Evolutionary conservation across 140 eudicot genomes (phyloP), one percentile per base, ranked within the genome.

Genomic region (Erigeron philadelphicus): DNA sequence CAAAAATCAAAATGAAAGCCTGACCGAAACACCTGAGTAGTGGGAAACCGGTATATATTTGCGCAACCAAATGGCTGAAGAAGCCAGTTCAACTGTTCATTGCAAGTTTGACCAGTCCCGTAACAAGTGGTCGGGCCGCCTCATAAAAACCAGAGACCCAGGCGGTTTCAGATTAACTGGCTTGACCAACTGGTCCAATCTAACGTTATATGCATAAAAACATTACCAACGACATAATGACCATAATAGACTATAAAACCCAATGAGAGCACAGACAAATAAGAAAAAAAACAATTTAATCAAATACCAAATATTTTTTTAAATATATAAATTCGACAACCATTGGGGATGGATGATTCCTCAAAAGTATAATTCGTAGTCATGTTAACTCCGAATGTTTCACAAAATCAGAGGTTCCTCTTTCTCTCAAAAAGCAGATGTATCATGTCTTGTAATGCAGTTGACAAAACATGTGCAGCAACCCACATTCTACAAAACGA

Each of bases 381-480:
- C 17, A 3, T 63, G 8, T 17, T 3, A 71, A 54, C 52, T 70
- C 72, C 11, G 10, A 68, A 76, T 60, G 75, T 61, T 67, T 64
- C 66, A 69, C 25, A 52, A 45, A 47, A 66, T 65, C 52, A 55
- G 65, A 44, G 45, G 49, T 58, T 38, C 70, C 60, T 49, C 68
- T 7, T 49, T 43, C 49, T 17, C 46, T 61, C 23, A 5, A 38
- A 67, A 64, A 45, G 62, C 70, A 52, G 64, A 42, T 47, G 41
- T 12, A 38, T 63, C 61, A 13, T 62, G 71, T 75, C 72, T 64
- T 40, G 75, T 72, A n/a, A 70, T 59, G 83, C 76, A 70, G 53
- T 64, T 74, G 56, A 75, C 74, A 80, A 84, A 84, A 67, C 73
- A 31, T 73, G 52, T 58, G 69, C 78, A 47, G 73, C 65, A 47